Evolutionary conservation across 225 moss, liverwort and hornwort genomes (phyloP).

Genomic region (Lunularia cruciata): DNA sequence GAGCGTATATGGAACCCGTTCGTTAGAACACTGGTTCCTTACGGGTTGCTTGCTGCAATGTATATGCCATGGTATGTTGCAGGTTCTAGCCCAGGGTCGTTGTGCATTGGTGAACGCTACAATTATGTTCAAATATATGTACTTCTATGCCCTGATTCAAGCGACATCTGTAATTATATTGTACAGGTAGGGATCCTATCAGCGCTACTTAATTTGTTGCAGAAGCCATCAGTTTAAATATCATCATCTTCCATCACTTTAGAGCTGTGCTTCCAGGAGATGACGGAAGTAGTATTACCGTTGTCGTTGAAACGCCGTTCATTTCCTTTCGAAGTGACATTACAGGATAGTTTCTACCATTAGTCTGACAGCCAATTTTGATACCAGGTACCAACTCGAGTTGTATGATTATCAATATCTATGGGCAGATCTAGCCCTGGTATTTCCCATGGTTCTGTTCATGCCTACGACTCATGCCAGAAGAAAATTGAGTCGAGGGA

Average conservation of each 20-base stretch:
- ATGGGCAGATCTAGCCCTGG: constrained; percentile 42
- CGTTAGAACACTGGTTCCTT: too few relatives aligned
- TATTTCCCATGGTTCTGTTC: constrained; percentile 43
- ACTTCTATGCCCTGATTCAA: constrained; percentile 44
- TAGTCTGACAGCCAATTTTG: neutral
- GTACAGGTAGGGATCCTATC: too few relatives aligned
- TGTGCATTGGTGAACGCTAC: constrained; percentile 44
- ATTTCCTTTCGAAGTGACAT: neutral
- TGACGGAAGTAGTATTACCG: too few relatives aligned
- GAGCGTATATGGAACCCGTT: too few relatives aligned
- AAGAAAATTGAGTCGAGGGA: constrained; percentile 28
- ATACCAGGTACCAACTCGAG: constrained; percentile 27
- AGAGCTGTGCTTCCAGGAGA: too few relatives aligned
- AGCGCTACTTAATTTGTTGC: too few relatives aligned
- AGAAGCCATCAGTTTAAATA: too few relatives aligned
- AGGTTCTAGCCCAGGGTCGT: constrained; percentile 43
- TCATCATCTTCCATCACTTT: too few relatives aligned
- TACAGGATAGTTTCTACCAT: neutral
- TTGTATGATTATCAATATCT: constrained; percentile 35
- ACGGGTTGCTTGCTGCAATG: too few relatives aligned
- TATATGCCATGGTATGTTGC: too few relatives aligned
- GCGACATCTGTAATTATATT: constrained; percentile 45
- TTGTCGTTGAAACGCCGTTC: neutral
- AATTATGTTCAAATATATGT: constrained; percentile 50
- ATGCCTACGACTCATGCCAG: constrained; percentile 43